Conservation (phyloP, 495 filamentous ascomycete species). For the Annulohypoxylon bovei region DNA sequence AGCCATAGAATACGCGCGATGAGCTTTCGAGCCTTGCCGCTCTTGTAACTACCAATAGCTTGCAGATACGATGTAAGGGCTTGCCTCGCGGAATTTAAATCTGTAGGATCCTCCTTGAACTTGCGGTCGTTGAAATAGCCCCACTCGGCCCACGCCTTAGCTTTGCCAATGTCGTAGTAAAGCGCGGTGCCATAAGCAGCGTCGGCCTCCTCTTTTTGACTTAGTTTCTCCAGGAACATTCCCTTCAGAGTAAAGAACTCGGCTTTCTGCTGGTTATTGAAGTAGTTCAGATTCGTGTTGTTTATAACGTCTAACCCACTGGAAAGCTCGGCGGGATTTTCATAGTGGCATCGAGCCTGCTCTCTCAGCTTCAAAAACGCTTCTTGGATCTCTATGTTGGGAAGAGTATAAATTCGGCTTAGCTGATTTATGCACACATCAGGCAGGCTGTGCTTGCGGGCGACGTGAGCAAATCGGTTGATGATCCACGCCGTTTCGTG, state of each 20-base stretch:
- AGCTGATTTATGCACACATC: constrained; percentile 98
- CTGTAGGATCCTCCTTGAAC: constrained; percentile 86
- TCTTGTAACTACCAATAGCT: constrained; percentile 95
- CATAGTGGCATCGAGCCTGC: constrained; percentile 98
- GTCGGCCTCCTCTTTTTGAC: constrained; percentile 87
- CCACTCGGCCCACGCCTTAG: constrained; percentile 99
- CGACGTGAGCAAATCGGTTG: constrained; percentile 97
- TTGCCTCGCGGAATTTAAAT: constrained; percentile 83
- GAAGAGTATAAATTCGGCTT: constrained; percentile 96
- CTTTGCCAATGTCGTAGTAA: constrained; percentile 91
- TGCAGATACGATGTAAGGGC: constrained; percentile 96
- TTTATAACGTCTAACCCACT: constrained; percentile 98
- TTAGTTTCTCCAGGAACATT: constrained; percentile 97
- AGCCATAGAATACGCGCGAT: constrained; percentile 97
- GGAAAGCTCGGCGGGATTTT: constrained; percentile 89
- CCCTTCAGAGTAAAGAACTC: constrained; percentile 99
- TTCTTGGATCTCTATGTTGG: constrained; percentile 99
- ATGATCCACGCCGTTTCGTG: constrained; percentile 99
- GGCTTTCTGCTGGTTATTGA: constrained; percentile 93
- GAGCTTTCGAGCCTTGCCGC: constrained; percentile 92
- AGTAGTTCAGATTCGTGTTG: constrained; percentile 99
- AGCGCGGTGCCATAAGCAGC: constrained; percentile 93
- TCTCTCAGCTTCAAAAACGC: constrained; percentile 97
- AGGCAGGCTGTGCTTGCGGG: constrained; percentile 93
- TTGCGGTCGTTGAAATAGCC: constrained; percentile 95